A percentile compares a stretch with the other conserved stretches of the same genome.
These are phyloP conservation scores for Vaccinium myrtillus DNA, from an alignment of 148 eudicot species.

Conservation along the genomic window DNA sequence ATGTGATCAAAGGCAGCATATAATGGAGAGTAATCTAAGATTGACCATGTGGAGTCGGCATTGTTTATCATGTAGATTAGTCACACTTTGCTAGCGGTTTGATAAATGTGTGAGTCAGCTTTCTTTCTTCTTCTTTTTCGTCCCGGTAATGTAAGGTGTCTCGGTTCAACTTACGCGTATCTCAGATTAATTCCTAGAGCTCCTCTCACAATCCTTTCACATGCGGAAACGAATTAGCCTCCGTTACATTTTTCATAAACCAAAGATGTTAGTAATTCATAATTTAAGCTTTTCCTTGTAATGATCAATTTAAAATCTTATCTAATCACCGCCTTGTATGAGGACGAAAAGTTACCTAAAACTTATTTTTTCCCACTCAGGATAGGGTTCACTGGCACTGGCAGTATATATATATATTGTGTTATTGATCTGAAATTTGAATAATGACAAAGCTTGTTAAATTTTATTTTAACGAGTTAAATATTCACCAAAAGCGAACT, in stretches of 20 bases:
- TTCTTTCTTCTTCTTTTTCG: no score
- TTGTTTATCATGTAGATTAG: not conserved
- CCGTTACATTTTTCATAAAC: not conserved
- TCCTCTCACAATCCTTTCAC: no score
- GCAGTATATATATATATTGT: not conserved
- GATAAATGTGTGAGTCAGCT: conserved; percentile 2
- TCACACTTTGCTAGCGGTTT: conserved; percentile 10
- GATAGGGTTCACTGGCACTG: not conserved
- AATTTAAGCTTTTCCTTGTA: not conserved
- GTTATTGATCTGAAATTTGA: not conserved
- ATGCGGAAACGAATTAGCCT: no score
- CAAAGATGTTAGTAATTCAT: not conserved
- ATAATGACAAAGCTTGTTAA: not conserved
- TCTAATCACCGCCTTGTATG: not conserved
- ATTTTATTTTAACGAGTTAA: not conserved
- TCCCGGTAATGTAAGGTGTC: no score
- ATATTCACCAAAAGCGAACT: not conserved
- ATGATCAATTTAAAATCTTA: not conserved
- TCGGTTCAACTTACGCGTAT: no score
- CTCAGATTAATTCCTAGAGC: no score
- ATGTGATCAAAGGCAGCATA: not conserved
- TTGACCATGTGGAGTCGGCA: conserved; percentile 3
- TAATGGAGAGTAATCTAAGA: not conserved
- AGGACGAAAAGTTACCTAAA: not conserved
- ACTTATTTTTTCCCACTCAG: not conserved